A percentile compares a stretch with the other conserved stretches of the same genome.
Evolutionary conservation across 2,329 filamentous ascomycete species (phyloP).

Genomic region (Parascedosporium putredinis): DNA sequence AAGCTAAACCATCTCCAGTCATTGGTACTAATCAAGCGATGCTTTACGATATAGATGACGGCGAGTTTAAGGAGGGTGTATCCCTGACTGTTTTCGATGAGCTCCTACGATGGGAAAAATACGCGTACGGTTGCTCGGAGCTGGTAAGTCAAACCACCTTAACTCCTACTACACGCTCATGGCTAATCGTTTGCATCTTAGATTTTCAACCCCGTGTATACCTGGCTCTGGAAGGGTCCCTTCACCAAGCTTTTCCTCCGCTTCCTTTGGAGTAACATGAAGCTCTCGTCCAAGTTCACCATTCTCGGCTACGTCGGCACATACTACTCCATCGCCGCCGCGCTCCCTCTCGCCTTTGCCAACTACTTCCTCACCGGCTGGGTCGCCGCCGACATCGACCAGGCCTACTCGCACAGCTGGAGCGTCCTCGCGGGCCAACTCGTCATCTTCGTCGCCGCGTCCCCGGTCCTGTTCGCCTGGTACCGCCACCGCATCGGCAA

Average conservation of each 20-base stretch:
- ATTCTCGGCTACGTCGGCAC: slow-evolving; percentile 66
- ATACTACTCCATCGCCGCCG: slow-evolving; percentile 68
- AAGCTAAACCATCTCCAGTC: neutral
- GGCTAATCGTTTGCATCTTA: neutral
- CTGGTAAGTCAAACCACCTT: slow-evolving; percentile 27
- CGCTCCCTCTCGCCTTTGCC: slow-evolving; percentile 61
- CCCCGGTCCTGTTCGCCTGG: slow-evolving; percentile 59
- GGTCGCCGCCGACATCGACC: slow-evolving; percentile 67
- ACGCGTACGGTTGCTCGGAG: slow-evolving; percentile 76
- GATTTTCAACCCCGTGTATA: slow-evolving; percentile 64
- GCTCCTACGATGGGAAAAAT: slow-evolving; percentile 77
- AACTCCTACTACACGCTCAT: neutral
- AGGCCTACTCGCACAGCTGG: slow-evolving; percentile 73
- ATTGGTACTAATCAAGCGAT: too few relatives aligned
- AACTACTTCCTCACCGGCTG: slow-evolving; percentile 72
- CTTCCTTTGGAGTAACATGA: slow-evolving; percentile 65
- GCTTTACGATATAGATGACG: slow-evolving; percentile 49
- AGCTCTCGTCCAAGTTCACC: slow-evolving; percentile 65
- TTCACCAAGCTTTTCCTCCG: slow-evolving; percentile 69
- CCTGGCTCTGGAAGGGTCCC: slow-evolving; percentile 63
- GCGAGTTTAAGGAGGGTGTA: slow-evolving; percentile 76
- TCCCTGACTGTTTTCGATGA: slow-evolving; percentile 80
- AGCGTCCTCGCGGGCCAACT: slow-evolving; percentile 72
- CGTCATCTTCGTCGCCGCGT: slow-evolving; percentile 65
- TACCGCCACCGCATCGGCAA: slow-evolving; percentile 65